Conservation (phyloP, 495 filamentous ascomycete genomes). For the Aspergillus heteromorphus region DNA sequence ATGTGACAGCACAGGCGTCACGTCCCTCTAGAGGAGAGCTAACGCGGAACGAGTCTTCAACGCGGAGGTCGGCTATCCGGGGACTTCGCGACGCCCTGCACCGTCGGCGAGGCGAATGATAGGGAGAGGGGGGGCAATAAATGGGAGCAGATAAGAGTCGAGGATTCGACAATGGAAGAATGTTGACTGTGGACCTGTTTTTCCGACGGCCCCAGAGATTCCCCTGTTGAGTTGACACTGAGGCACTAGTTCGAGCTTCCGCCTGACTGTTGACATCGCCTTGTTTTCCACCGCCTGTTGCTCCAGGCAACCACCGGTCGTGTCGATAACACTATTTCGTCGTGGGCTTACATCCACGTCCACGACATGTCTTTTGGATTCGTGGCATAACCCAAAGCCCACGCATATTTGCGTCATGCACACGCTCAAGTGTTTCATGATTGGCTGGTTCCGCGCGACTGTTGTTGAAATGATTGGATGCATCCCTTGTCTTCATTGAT, state of each 20-base stretch:
- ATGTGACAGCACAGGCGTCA: slow-evolving; percentile 1
- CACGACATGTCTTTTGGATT: too few relatives aligned
- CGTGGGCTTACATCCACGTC: not conserved
- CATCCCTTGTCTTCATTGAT: not conserved
- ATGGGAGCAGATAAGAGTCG: slow-evolving; percentile 7
- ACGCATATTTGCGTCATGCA: too few relatives aligned
- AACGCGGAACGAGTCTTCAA: slow-evolving; percentile 1
- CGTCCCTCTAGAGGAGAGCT: slow-evolving; percentile 7
- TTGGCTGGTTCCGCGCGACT: not conserved
- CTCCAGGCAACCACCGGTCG: slow-evolving; percentile 28
- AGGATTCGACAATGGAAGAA: slow-evolving; percentile 6
- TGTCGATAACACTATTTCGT: slow-evolving; percentile 1
- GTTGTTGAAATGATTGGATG: not conserved
- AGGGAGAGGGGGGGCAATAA: slow-evolving; percentile 2
- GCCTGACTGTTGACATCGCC: slow-evolving; percentile 31
- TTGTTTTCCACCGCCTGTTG: slow-evolving; percentile 32
- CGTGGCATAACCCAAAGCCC: too few relatives aligned
- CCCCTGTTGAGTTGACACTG: slow-evolving; percentile 13
- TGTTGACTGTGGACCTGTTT: slow-evolving; percentile 24
- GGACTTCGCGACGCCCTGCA: slow-evolving; percentile 16
- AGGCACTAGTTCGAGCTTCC: slow-evolving; percentile 11
- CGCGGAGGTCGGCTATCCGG: slow-evolving; percentile 13
- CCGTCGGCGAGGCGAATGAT: slow-evolving; percentile 12
- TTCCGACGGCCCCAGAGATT: slow-evolving; percentile 5
- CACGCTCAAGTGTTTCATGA: slow-evolving; percentile 2